phyloP scores from a whole-genome alignment of 345 rosid genomes.

The Brassica nigra region DNA sequence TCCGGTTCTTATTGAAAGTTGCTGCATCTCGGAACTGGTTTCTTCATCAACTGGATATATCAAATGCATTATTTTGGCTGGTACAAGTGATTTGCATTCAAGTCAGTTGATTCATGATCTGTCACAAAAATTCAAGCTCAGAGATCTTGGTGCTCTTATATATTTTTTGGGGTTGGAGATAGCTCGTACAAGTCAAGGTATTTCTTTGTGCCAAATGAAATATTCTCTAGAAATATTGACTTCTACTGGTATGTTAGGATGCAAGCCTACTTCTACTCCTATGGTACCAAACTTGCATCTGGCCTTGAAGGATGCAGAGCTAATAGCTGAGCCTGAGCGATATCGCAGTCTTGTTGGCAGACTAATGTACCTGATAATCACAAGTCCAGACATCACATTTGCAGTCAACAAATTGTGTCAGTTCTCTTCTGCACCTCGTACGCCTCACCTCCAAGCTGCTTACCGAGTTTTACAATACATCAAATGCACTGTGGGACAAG shows the following conservation, averaged over 20 bases:
- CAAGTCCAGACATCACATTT: neutral
- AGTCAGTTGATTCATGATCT: neutral
- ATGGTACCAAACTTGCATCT: neutral
- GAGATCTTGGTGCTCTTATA: neutral
- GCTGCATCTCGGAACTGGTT: too few species aligned
- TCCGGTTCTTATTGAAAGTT: too few species aligned
- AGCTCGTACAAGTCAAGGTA: neutral
- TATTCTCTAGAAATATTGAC: neutral
- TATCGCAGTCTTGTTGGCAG: neutral
- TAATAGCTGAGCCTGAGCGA: neutral
- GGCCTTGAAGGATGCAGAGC: neutral
- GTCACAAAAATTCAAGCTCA: neutral
- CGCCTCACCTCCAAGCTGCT: too few species aligned
- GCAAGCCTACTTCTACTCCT: neutral
- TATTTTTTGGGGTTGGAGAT: neutral
- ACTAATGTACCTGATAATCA: neutral
- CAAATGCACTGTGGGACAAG: too few species aligned
- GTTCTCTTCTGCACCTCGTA: neutral
- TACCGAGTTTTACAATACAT: too few species aligned
- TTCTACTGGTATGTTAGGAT: neutral
- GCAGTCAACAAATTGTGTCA: neutral
- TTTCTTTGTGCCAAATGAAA: neutral
- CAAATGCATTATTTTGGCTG: neutral
- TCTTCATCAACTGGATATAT: too few species aligned
- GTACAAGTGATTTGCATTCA: neutral